phyloP scores from a whole-genome alignment of 1,139 yeast species.

The Hemisphaericaspora subhashii region DNA sequence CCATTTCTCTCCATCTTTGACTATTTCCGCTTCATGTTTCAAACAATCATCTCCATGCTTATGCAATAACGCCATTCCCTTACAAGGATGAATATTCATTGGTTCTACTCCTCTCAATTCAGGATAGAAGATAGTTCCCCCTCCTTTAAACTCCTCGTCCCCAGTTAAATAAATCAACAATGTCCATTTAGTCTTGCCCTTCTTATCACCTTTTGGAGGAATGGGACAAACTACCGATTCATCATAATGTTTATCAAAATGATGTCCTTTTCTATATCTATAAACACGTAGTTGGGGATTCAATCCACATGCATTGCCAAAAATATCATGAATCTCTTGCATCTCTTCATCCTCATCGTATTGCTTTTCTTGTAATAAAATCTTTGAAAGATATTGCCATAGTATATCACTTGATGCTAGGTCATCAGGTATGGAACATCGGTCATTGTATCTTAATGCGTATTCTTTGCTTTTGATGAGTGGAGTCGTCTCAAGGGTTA shows the following conservation, averaged over 20 bases:
- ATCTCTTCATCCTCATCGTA: slow-evolving; percentile 32
- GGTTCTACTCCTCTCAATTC: slow-evolving; percentile 22
- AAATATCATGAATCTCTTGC: slow-evolving; percentile 25
- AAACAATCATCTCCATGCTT: slow-evolving; percentile 70
- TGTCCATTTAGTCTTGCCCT: slow-evolving; percentile 59
- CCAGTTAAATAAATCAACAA: slow-evolving; percentile 60
- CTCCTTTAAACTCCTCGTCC: slow-evolving; percentile 56
- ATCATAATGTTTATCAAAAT: slow-evolving; percentile 64
- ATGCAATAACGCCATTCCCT: slow-evolving; percentile 63
- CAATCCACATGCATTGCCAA: slow-evolving; percentile 46
- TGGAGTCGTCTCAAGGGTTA: slow-evolving; percentile 50
- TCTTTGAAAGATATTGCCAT: slow-evolving; percentile 43
- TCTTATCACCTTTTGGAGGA: slow-evolving; percentile 18
- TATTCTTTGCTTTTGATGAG: slow-evolving; percentile 50
- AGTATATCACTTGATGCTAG: slow-evolving; percentile 36
- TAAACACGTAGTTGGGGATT: slow-evolving; percentile 61
- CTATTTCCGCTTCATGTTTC: slow-evolving; percentile 59
- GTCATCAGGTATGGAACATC: slow-evolving; percentile 47
- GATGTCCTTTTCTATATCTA: slow-evolving; percentile 58
- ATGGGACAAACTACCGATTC: slow-evolving; percentile 47
- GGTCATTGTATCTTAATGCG: slow-evolving; percentile 61
- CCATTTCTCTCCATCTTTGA: slow-evolving; percentile 60
- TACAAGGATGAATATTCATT: slow-evolving; percentile 47
- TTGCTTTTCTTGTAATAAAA: slow-evolving; percentile 32
- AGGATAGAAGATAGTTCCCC: slow-evolving; percentile 60